Evolutionary conservation across 208 protist genomes (phyloP).

Genomic region (Wallacemonas rigidus): DNA sequence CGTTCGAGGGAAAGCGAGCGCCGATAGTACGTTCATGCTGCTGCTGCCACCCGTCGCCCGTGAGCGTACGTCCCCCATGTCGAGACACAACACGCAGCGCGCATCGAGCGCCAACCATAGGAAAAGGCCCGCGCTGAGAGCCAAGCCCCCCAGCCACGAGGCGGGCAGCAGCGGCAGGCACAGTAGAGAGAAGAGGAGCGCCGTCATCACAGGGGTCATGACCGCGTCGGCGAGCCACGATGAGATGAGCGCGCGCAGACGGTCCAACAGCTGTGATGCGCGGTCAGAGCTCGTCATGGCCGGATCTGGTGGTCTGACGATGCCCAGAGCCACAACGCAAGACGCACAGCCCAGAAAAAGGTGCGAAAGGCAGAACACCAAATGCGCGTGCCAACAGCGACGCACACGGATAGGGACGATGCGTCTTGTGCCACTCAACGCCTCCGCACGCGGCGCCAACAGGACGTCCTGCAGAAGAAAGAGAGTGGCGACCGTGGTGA

Average conservation of each 20-base stretch:
- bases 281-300: neutral
- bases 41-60: neutral
- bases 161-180: conserved; percentile 15
- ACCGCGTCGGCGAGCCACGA: neutral
- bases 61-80: neutral
- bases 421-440: neutral
- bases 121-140: neutral
- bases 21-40: neutral
- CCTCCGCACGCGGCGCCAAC: conserved; percentile 26
- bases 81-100: neutral
- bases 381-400: conserved; percentile 20
- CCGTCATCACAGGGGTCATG: neutral
- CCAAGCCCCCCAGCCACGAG: neutral
- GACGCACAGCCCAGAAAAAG: conserved; percentile 30
- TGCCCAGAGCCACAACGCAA: conserved; percentile 16
- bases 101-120: neutral
- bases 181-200: conserved; percentile 9
- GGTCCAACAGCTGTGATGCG: neutral
- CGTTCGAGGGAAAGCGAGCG: neutral
- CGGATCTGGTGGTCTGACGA: conserved; percentile 2
- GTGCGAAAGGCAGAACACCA: conserved; percentile 15
- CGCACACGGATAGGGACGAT: conserved; percentile 19
- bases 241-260: neutral
- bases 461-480: conserved; percentile 30
- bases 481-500: neutral